Base-by-base conservation (phyloP, 257 asterid genomes). In the Solanum bulbocastanum region DNA sequence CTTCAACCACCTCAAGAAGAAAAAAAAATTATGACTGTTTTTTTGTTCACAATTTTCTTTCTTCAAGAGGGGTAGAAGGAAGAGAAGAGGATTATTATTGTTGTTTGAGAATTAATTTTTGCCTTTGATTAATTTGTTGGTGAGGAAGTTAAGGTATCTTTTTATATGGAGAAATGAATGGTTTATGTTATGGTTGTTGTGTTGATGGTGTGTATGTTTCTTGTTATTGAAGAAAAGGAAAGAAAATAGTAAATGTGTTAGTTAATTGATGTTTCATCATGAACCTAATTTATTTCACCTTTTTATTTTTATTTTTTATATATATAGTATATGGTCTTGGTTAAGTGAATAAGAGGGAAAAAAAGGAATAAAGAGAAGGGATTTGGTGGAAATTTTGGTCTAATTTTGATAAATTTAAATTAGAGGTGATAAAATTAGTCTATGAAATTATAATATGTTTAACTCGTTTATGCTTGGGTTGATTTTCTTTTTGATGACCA, bases 151-250 rank as follows among this genome's bases (percentile, higher is more conserved):
- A 44, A 82, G 86, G 37, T 49, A 10, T 30, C 65, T 42, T 68
- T 85, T 85, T 85, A 68, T 85, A 42, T 25, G 83, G 87, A 68
- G 35, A 68, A 66, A 85, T 85, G 83, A 20, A 40, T 85, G 83
- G 87, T 35, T 60, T 25, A 82, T 4, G 69, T 49, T 27, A 49
- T 82, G 69, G 86, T 49, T 10, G 86, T 82, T 82, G 40, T 49
- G 85, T 46, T 18, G 85, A 30, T 81, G 85, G 62, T 81, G 62
- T 82, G 6, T 16, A 82, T 32, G 44, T 82, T 46, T 82, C 44
- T 82, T 49, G 10, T 49, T 49, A 18, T 82, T 9, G 16, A 82
- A 82, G 66, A n/a, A 76, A 76, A 37, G 52, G 83, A 36, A 36
- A 33, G 44, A 75, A 75, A 40, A 39, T 35, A 35, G 25, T 10